Conservation (phyloP, 345 rosid genomes). For the Triadica sebifera region DNA sequence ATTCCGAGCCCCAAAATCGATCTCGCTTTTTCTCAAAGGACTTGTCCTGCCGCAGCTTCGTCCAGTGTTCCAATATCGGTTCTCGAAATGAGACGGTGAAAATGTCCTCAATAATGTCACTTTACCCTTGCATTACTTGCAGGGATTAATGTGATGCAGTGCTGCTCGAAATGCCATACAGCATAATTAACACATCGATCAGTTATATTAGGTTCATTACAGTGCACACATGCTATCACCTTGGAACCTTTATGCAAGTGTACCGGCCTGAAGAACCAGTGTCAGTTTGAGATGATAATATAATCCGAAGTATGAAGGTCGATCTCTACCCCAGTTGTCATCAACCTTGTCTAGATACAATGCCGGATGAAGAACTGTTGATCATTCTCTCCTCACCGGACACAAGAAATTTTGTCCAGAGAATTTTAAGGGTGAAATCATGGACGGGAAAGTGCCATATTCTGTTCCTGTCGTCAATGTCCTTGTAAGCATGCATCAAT, state of each 20-base stretch:
- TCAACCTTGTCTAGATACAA: constrained; percentile 51
- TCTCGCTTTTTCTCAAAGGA: constrained; percentile 36
- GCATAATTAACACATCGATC: constrained; percentile 42
- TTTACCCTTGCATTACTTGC: constrained; percentile 34
- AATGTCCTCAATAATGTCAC: constrained; percentile 65
- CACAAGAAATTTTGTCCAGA: constrained; percentile 69
- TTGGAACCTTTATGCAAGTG: constrained; percentile 41
- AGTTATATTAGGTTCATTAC: constrained; percentile 47
- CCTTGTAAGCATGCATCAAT: constrained; percentile 46
- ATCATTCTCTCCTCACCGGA: constrained; percentile 43
- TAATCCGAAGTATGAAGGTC: constrained; percentile 44
- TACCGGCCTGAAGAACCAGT: constrained; percentile 77
- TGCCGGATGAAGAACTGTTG: constrained; percentile 48
- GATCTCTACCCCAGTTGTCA: constrained; percentile 40
- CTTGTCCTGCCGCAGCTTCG: constrained; percentile 59
- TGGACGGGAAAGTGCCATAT: constrained; percentile 67
- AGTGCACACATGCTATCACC: constrained; percentile 58
- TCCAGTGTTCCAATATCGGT: constrained; percentile 75
- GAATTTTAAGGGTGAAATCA: constrained; percentile 59
- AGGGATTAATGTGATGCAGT: constrained; percentile 37
- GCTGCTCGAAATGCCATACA: constrained; percentile 52
- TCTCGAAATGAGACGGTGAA: constrained; percentile 85
- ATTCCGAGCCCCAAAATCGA: constrained; percentile 31
- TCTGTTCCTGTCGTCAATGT: constrained; percentile 54
- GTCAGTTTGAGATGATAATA: constrained; percentile 59